Evolutionary conservation across 192 early-diverging fungal species (phyloP), one percentile per base, ranked within the genome.

Genomic region (Dispira simplex): DNA sequence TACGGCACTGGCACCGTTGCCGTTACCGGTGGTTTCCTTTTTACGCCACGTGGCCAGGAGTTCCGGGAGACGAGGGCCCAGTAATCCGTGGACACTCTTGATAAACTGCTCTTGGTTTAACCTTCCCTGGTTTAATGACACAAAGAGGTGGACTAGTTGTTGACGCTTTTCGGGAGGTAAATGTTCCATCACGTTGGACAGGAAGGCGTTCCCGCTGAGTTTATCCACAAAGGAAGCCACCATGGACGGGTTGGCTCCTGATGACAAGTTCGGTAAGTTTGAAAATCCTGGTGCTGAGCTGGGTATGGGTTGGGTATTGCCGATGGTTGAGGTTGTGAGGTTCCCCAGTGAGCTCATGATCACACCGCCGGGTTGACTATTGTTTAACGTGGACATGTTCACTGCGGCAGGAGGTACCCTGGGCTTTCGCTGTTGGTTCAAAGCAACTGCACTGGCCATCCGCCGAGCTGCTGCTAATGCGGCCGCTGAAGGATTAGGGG

Each of bases 121-220:
- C 44, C 32, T 0, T 43, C 59, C 59, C 43, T 62, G 59, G 25
- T 62, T 62, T 20, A 62, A 45, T 20, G 20, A 18, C 39, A 62
- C 43, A 46, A 62, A 62, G 44, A 62, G 59, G n/a, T 14, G 18
- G 23, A 62, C 46, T 0, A 62, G 44, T 11, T 16, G 28, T 18
- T 62, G 59, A 5, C 59, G 59, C n/a, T 39, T 25, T 16, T 45
- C 44, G n/a, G 59, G 59, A n/a, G 28, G n/a, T 45, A 62, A 46
- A 45, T 62, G 59, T 18, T 62, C n/a, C 59, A 62, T 44, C n/a
- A 62, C 59, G 43, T 45, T 62, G 43, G 43, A 14, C 16, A 62
- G 28, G n/a, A 62, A 62, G 43, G 44, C 59, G n/a, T 62, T 62
- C n/a, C 43, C 46, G 43, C 13, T 23, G 10, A 62, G 59, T 25